Percentiles rank a stretch among this genome's conserved stretches.
Evolutionary conservation across 2,329 filamentous ascomycete genomes (phyloP).

Genomic region (Xylaria sp.): DNA sequence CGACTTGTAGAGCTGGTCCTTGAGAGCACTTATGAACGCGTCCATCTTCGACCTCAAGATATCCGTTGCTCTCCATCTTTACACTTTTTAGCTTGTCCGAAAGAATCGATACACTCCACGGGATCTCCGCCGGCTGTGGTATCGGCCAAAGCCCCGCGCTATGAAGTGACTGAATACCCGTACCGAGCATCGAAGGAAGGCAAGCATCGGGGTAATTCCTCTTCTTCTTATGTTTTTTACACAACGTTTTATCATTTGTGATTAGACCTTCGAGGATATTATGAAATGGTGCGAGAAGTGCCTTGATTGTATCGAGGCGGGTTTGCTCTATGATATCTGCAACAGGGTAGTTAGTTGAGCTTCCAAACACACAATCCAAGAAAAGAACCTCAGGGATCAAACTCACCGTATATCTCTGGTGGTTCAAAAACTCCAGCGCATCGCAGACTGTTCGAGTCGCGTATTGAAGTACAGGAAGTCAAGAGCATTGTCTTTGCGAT

Average conservation of each 20-base stretch:
- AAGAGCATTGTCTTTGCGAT: constrained; percentile 36
- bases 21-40: constrained; percentile 3
- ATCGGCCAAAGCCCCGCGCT: constrained; percentile 37
- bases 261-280: constrained; percentile 33
- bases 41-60: background rate
- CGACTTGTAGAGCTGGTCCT: constrained; percentile 4
- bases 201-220: constrained; percentile 20
- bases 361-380: background rate
- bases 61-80: constrained; percentile 11
- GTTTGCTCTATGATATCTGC: constrained; percentile 34
- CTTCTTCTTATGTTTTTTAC: background rate
- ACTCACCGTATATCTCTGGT: constrained; percentile 41
- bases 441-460: constrained; percentile 23
- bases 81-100: constrained; percentile 26
- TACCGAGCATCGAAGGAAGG: constrained; percentile 35
- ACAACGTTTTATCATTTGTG: constrained; percentile 15
- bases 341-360: constrained; percentile 20
- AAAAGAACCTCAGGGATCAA: background rate
- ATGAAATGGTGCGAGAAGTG: constrained; percentile 32
- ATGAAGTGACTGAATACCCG: constrained; percentile 35
- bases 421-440: constrained; percentile 25
- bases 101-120: constrained; percentile 31
- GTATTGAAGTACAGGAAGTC: constrained; percentile 11
- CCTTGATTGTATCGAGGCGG: constrained; percentile 33
- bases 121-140: constrained; percentile 27